Base-by-base conservation (phyloP, 1,284 basidiomycete species). In the Pholiota adiposa region DNA sequence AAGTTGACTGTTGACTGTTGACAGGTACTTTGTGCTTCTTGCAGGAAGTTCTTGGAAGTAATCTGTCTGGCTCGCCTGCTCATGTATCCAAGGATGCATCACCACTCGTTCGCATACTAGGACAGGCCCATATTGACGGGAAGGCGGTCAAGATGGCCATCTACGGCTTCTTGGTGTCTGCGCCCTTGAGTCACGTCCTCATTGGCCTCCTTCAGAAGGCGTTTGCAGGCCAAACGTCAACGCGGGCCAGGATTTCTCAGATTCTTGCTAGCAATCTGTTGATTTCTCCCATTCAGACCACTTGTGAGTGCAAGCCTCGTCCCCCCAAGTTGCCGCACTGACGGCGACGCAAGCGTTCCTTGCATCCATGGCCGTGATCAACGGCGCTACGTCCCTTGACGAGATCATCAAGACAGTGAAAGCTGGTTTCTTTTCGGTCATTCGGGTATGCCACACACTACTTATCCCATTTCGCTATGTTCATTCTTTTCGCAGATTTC, bases 151-250 rank as follows among this genome's bases (percentile, higher is more conserved):
- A 94, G 76, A 93, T 96, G 89, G 89, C 86, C 2, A 59, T 90
- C 27, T 96, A 94, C 69, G 94, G 94, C 64, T 88, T 91, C 77
- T 81, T 90, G 64, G 81, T 95, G 55, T 93, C 92, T n/a, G 94
- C 93, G 4, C 94, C 94, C 2, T 73, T 96, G 41, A 83, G 87
- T 46, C 94, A 96, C 70, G 75, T 83, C 71, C 85, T 95, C 62
- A 83, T 92, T 36, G 86, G 87, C 53, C 67, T 81, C 29, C 76
- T 96, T 54, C 92, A 94, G 73, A 88, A 83, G 63, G 82, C 82
- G 4, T 95, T 96, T 69, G 85, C 85, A 0, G 93, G 93, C 40
- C 89, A 82, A 74, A 89, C 87, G n/a, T 83, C 87, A 8, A 73
- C 85, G 21, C 76, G 79, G 21, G 88, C 89, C 57, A 90, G 86